Base-by-base conservation (phyloP, 129 eudicot genomes). In the Tanacetum coccineum region DNA sequence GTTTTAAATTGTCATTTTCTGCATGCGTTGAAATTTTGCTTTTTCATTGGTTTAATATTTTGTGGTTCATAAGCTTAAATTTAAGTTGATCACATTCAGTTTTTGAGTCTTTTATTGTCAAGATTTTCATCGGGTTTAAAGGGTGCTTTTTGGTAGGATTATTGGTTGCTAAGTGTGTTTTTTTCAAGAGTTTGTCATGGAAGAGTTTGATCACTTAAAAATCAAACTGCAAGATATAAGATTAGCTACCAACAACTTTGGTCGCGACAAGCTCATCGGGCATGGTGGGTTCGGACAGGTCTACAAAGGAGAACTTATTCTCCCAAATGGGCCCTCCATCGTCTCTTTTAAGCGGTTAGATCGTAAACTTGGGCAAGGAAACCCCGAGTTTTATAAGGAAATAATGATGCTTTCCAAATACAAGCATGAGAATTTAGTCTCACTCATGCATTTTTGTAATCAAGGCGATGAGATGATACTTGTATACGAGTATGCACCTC, bases 351-450 rank as follows among this genome's bases (percentile, higher is more conserved):
- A 56, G 61, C 61, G 61, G 2, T 9, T 56, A 21, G 61, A 56
- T 56, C 61, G 61, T 20, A 56, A 21, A 19, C 61, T 55, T 20
- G 60, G 60, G n/a, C 60, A 55, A 55, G 60, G 60, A 21, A 55
- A 55, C 60, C 14, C n/a, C 5, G 60, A 55, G 14, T 55, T 55
- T 9, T 55, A 55, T 14, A 55, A 55, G 14, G 60, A 55, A 2
- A 55, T 55, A 19, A 20, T 55, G 60, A 55, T 55, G 60, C 60
- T 55, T 55, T 55, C 60, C 28, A 55, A 54, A 20, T 54, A 54
- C 28, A 54, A 19, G 13, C 60, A 54, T 20, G 60, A 54, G 17
- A 54, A 54, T 54, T 54, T 54, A 5, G 30, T 54, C 26, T 54
- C 60, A 7, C 28, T 54, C 3, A 20, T 54, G 60, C 60, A 54